These are phyloP conservation scores for Calvatia gigantea DNA, from an alignment of 768 basidiomycete species.

Conservation along the genomic window DNA sequence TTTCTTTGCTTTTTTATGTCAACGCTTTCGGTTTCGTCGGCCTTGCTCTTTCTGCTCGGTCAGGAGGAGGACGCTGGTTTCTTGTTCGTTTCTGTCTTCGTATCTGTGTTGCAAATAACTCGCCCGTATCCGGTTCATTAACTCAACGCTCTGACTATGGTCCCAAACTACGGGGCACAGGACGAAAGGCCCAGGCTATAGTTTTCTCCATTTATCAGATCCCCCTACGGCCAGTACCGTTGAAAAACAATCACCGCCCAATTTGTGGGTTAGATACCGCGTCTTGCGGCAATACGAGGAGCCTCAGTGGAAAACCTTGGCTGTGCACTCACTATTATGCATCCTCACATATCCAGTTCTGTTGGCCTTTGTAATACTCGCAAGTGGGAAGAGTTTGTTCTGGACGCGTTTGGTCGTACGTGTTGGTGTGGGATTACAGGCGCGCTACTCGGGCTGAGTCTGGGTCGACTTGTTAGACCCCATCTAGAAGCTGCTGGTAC, in stretches of 20 bases:
- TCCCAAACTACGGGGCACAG: not conserved
- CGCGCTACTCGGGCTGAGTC: conserved; percentile 26
- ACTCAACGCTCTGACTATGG: not conserved
- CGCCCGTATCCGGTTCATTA: not conserved
- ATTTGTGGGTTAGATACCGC: not conserved
- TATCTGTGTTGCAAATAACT: not conserved
- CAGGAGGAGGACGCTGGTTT: not conserved
- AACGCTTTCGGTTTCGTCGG: no score
- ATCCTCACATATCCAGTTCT: conserved; percentile 30
- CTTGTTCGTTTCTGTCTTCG: not conserved
- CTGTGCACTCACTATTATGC: conserved; percentile 28
- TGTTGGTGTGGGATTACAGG: conserved; percentile 31
- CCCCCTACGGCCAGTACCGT: not conserved
- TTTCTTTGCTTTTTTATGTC: not conserved
- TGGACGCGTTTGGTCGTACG: conserved; percentile 36
- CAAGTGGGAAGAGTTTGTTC: conserved; percentile 27
- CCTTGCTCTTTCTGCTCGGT: not conserved
- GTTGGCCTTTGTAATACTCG: conserved; percentile 24
- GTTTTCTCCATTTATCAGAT: not conserved
- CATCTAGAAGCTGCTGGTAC: conserved; percentile 35
- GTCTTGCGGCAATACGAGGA: conserved; percentile 18
- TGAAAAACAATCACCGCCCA: not conserved
- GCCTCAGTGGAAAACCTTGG: conserved; percentile 27
- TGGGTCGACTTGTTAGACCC: conserved; percentile 24
- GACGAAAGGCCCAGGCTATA: not conserved